These are phyloP conservation scores for Acanthamoeba royreba DNA, from an alignment of 208 protist genomes.

Conservation along the genomic window DNA sequence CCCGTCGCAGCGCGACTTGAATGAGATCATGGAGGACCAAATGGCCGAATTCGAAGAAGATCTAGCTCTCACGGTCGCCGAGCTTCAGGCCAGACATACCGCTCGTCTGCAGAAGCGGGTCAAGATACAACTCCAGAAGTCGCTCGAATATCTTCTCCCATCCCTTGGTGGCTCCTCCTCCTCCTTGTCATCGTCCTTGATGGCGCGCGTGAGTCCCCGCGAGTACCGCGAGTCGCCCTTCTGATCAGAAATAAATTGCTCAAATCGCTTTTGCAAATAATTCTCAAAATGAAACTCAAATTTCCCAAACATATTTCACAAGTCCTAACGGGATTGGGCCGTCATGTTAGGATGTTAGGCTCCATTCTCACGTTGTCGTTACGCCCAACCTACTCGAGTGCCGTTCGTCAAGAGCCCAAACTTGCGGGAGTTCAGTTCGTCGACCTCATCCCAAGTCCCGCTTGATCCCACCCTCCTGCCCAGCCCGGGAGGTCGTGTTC, in stretches of 20 bases:
- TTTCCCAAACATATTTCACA: not conserved
- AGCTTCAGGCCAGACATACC: not conserved
- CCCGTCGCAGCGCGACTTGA: not conserved
- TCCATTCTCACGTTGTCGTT: too few species aligned
- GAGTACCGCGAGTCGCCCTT: conserved; percentile 23
- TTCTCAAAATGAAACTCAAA: too few species aligned
- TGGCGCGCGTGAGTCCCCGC: not conserved
- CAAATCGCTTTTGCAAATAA: too few species aligned
- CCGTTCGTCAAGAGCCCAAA: too few species aligned
- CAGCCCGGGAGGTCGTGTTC: too few species aligned
- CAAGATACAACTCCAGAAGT: not conserved
- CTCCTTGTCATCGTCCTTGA: not conserved
- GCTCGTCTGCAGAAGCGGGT: not conserved
- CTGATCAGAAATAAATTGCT: not conserved
- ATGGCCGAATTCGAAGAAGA: not conserved
- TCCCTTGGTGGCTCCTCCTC: not conserved
- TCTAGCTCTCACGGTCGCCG: not conserved
- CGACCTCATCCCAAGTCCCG: too few species aligned
- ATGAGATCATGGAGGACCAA: not conserved
- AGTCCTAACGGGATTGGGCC: too few species aligned
- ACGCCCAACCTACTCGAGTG: too few species aligned
- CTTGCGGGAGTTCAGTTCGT: too few species aligned
- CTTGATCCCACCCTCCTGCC: too few species aligned
- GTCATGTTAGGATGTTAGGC: too few species aligned
- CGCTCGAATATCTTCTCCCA: not conserved